Conservation (phyloP, 2,329 filamentous ascomycete species). For the Exophiala dermatitidis region DNA sequence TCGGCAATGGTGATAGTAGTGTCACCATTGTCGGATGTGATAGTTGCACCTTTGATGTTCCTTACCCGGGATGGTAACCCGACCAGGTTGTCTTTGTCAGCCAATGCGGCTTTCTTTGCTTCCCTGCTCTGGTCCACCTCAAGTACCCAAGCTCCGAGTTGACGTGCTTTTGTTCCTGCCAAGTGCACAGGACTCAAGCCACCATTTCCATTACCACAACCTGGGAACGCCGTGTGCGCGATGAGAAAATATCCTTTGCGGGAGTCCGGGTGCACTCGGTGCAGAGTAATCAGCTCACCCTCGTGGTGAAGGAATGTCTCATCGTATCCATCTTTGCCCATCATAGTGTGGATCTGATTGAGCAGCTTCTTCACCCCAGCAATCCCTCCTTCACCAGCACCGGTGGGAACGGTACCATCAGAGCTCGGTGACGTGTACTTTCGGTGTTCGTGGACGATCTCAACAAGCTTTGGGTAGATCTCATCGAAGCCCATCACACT, state of each 20-base stretch:
- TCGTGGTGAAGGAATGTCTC: conserved; percentile 97
- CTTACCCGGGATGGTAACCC: conserved; percentile 79
- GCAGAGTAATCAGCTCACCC: conserved; percentile 90
- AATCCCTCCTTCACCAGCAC: conserved; percentile 73
- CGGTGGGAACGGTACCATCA: conserved; percentile 52
- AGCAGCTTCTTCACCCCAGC: conserved; percentile 84
- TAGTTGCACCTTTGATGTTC: conserved; percentile 63
- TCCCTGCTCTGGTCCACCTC: conserved; percentile 75
- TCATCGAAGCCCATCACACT: conserved; percentile 99
- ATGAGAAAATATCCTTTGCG: conserved; percentile 93
- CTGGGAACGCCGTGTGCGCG: conserved; percentile 90
- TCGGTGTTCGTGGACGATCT: conserved; percentile 82
- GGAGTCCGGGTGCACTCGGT: conserved; percentile 85
- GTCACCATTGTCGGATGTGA: conserved; percentile 65
- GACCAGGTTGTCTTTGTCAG: conserved; percentile 63
- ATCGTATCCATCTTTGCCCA: conserved; percentile 90
- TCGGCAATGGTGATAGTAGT: conserved; percentile 74
- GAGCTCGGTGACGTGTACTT: conserved; percentile 75
- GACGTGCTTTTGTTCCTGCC: conserved; percentile 73
- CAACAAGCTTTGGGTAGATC: conserved; percentile 86
- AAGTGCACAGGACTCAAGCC: conserved; percentile 72
- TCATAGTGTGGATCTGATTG: conserved; percentile 88
- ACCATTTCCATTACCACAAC: conserved; percentile 77
- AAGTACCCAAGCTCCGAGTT: conserved; percentile 85
- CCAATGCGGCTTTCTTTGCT: conserved; percentile 55